phyloP scores from a whole-genome alignment of 2,329 filamentous ascomycete species.

The Monilinia vaccinii-corymbosi region DNA sequence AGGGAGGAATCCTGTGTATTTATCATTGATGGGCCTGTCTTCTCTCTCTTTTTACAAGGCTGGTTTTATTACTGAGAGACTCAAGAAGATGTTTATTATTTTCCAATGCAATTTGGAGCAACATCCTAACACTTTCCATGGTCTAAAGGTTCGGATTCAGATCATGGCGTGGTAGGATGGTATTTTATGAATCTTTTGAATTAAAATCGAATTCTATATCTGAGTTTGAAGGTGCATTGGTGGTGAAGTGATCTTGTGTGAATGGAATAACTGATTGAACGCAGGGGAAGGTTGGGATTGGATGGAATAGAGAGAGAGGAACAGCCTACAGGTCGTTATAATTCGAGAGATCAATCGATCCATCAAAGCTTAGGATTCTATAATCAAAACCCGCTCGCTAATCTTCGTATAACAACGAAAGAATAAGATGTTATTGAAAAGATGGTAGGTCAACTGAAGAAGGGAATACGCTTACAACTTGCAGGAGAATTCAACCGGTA shows the following conservation, averaged over 20 bases:
- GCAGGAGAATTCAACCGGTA: too few species aligned
- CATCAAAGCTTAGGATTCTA: too few species aligned
- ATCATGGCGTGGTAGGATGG: neutral
- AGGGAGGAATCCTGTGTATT: slow-evolving; percentile 2
- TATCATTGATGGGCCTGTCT: neutral
- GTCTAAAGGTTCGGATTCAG: neutral
- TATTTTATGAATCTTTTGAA: neutral
- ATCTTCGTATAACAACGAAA: too few species aligned
- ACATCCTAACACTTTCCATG: neutral
- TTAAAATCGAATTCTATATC: neutral
- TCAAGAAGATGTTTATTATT: neutral
- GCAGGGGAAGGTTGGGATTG: too few species aligned
- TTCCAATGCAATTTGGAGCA: neutral
- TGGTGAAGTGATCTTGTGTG: neutral
- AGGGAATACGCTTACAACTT: too few species aligned
- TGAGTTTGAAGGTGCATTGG: neutral
- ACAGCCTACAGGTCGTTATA: too few species aligned
- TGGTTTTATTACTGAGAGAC: neutral
- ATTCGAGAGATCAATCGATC: too few species aligned
- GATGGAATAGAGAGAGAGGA: too few species aligned
- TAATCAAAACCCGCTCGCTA: too few species aligned
- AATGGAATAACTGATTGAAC: neutral
- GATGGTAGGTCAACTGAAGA: too few species aligned
- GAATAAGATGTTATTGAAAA: too few species aligned
- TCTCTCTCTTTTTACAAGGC: neutral